Base-by-base conservation (phyloP, 257 asterid species). In the Coffea canephora region DNA sequence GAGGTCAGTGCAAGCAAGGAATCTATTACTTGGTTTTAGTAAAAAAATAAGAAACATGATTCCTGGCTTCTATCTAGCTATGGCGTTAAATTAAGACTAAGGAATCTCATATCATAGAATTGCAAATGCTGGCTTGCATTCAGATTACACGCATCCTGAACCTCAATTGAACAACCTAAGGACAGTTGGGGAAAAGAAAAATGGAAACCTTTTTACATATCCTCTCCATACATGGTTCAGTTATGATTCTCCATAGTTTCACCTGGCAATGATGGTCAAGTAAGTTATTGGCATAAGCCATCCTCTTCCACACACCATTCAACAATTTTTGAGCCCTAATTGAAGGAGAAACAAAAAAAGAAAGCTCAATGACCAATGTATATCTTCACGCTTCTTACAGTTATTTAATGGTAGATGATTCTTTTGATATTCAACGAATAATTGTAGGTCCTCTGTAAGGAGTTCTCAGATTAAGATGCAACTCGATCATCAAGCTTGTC, bases 1-100 rank as follows among this genome's bases (percentile, higher is more conserved):
- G 75, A 50, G 66, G 78, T 9, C 5, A 54, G 21, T 41, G 69
- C 84, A 91, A 87, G 96, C 89, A 88, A 93, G 81, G 97, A 77
- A 91, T 91, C 87, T 57, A 81, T 5, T 39, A 36, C 62, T 34
- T 55, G 69, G 62, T 80, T 81, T 61, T 19, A 69, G 45, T 57
- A 61, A 46, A 57, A 43, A 71, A 76, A 16, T 14, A 59, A 23
- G 43, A 9, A 55, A n/a, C 62, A 54, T 57, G 82, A 86, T 89
- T 83, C 94, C 71, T 86, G 81, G 79, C 91, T 86, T 87, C 77
- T 64, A 71, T 72, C 64, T 36, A 1, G 81, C 59, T 76, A 50
- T 75, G 67, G 61, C n/a, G 27, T 79, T 65, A 79, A 68, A 54
- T 10, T 73, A 75, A 79, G 66, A 64, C 80, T 69, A 36, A 52